Base-by-base conservation (phyloP, 495 filamentous ascomycete species). In the Copromyces sp. region DNA sequence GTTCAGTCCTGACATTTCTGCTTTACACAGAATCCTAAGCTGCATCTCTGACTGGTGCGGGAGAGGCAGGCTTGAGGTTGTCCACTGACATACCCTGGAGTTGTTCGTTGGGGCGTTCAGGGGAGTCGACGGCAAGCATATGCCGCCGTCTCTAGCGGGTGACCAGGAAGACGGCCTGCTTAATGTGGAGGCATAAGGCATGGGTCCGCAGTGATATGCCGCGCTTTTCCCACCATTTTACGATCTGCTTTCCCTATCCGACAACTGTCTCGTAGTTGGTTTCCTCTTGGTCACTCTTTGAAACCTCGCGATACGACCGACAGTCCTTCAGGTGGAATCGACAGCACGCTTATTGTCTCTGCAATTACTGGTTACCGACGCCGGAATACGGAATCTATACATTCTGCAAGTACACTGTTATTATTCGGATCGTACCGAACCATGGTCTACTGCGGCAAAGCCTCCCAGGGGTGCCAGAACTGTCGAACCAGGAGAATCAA, bases 371-470 rank as follows among this genome's bases (percentile, higher is more conserved):
- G 53, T 61, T 61, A 61, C 53, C 53, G 53, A 61, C 53, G 29
- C 53, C 53, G 53, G 53, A 14, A 61, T 35, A 61, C 53, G 53
- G 53, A 35, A 61, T 61, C 53, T 61, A 35, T 61, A 61, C 53
- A 61, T 35, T 2, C 29, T 61, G 53, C 53, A 61, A 61, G 53
- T 61, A 35, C 47, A 29, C 47, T 14, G 47, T 59, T 20, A 29
- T 29, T 29, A 29, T 59, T 59, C 47, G 47, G 47, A 16, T 40
- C 70, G 61, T 41, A 44, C 59, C 37, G 61, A 72, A 73, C 77
- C 74, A 93, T 91, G 90, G 90, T 92, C 38, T 91, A 91, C 79
- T 86, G 86, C 76, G 89, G 90, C 42, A 92, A 90, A 76, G 90
- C 89, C 75, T 91, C 89, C 71, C 88, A 87, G 73, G 88, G 89